phyloP scores from a whole-genome alignment of 345 rosid genomes.

The Salix viminalis region DNA sequence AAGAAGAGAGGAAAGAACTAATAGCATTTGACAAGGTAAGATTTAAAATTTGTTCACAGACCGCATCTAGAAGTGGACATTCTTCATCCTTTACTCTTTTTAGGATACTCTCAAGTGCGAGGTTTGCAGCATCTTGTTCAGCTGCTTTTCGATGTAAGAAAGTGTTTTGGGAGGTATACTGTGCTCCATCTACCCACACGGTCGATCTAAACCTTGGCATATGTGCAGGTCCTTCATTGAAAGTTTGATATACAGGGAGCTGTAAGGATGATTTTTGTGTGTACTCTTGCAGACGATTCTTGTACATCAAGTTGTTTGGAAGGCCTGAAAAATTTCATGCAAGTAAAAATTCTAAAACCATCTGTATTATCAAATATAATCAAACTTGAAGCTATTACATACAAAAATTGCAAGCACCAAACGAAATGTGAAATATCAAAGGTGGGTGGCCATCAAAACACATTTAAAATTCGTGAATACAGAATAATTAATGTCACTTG shows the following conservation, averaged over 20 bases:
- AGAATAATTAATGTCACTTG: background rate
- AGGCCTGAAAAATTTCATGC: background rate
- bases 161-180: conserved; percentile 24
- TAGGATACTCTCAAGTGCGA: conserved; percentile 30
- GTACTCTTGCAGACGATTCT: conserved; percentile 40
- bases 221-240: conserved; percentile 27
- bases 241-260: conserved; percentile 26
- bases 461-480: background rate
- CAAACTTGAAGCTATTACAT: background rate
- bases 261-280: conserved; percentile 29
- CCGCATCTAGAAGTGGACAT: conserved; percentile 26
- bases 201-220: conserved; percentile 32
- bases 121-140: conserved; percentile 41
- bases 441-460: background rate
- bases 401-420: background rate
- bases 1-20: background rate
- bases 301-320: conserved; percentile 9
- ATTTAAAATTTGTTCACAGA: conserved; percentile 5
- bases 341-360: background rate
- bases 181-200: conserved; percentile 29
- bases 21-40: background rate
- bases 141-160: conserved; percentile 34
- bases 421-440: background rate
- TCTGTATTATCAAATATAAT: background rate
- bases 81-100: conserved; percentile 30